These are phyloP conservation scores for Prunus dulcis DNA, from an alignment of 306 rosid species.

Conservation along the genomic window DNA sequence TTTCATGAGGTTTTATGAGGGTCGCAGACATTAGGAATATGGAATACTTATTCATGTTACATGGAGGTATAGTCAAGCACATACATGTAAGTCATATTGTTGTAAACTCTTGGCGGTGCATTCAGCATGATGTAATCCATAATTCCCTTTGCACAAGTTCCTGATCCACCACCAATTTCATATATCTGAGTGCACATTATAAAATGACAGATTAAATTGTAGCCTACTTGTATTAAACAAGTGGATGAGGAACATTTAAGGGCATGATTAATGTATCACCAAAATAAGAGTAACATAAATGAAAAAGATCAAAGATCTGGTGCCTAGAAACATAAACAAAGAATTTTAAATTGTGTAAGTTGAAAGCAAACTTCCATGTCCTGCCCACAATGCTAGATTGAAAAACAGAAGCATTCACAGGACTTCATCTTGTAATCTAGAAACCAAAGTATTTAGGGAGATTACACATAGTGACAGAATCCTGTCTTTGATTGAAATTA, in stretches of 20 bases:
- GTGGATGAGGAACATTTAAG: neutral
- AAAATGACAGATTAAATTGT: constrained; percentile 34
- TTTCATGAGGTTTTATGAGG: neutral
- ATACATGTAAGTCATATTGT: constrained; percentile 85
- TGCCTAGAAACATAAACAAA: neutral
- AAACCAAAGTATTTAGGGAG: neutral
- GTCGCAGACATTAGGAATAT: neutral
- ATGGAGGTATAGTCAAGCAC: constrained; percentile 36
- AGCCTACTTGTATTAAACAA: constrained; percentile 5
- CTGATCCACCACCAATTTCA: constrained; percentile 99
- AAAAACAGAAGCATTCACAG: neutral
- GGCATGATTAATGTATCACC: neutral
- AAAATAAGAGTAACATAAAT: neutral
- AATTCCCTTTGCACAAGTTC: constrained; percentile 97
- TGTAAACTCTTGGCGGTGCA: constrained; percentile 84
- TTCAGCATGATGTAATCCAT: constrained; percentile 96
- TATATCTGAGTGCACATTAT: constrained; percentile 72
- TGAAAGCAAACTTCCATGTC: neutral
- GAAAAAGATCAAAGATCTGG: neutral
- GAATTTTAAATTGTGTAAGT: neutral
- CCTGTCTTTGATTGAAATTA: neutral
- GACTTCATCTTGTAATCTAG: neutral
- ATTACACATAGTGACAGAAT: too few species aligned
- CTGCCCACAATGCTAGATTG: neutral
- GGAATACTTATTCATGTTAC: constrained; percentile 17